Evolutionary conservation across 352 stramenopile genomes (phyloP).

Genomic region (Phytophthora chlamydospora): DNA sequence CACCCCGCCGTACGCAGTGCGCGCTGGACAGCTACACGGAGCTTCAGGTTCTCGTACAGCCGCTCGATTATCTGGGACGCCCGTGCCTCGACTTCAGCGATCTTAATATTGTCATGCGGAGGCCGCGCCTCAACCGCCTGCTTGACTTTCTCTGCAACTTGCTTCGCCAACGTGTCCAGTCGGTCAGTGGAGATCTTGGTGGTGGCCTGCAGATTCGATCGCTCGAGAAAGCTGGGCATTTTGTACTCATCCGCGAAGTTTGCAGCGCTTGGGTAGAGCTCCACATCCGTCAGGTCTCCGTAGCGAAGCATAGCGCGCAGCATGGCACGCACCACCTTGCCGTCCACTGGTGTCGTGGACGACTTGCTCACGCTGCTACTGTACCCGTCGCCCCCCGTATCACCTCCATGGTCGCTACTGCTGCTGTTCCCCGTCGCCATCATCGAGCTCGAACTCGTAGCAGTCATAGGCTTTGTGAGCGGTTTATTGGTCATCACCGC

Average conservation of each 20-base stretch:
- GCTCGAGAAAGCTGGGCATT: slow-evolving; percentile 75
- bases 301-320: slow-evolving; percentile 77
- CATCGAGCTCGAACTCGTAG: slow-evolving; percentile 10
- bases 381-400: slow-evolving; percentile 39
- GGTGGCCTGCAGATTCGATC: slow-evolving; percentile 55
- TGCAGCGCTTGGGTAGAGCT: slow-evolving; percentile 52
- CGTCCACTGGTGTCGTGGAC: slow-evolving; percentile 38
- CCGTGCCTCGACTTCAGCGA: slow-evolving; percentile 75
- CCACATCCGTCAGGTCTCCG: slow-evolving; percentile 79
- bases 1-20: slow-evolving; percentile 59
- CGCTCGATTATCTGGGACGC: slow-evolving; percentile 80
- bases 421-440: slow-evolving; percentile 29
- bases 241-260: slow-evolving; percentile 83
- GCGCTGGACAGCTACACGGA: slow-evolving; percentile 82
- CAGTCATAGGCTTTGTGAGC: slow-evolving; percentile 37
- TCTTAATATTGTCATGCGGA: slow-evolving; percentile 80
- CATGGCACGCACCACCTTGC: slow-evolving; percentile 74
- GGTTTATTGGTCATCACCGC: slow-evolving; percentile 56
- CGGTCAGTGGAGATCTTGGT: slow-evolving; percentile 66
- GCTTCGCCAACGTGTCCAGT: slow-evolving; percentile 60
- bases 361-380: slow-evolving; percentile 43
- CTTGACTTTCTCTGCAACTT: slow-evolving; percentile 67
- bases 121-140: slow-evolving; percentile 51
- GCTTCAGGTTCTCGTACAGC: slow-evolving; percentile 87
- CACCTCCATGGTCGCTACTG: slow-evolving; percentile 50